Conservation (phyloP, 225 moss, liverwort and hornwort genomes). For the Rhytidiadelphus loreus region DNA sequence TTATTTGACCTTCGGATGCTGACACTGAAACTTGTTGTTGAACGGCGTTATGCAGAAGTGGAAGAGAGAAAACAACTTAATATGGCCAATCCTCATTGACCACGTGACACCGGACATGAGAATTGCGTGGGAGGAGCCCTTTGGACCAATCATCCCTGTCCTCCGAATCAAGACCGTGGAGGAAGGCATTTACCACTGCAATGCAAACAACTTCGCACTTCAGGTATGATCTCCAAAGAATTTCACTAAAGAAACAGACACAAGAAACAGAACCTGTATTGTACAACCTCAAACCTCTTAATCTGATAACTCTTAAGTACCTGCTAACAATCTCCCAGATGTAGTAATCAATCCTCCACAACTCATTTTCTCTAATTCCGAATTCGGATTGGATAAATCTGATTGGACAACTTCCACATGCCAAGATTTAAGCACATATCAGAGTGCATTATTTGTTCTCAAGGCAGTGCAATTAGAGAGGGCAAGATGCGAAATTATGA, state of each 20-base stretch:
- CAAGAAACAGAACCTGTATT: background rate
- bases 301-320: background rate
- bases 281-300: background rate
- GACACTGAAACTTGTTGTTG: background rate
- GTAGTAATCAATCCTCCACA: background rate
- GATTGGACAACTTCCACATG: background rate
- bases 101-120: slow-evolving; percentile 41
- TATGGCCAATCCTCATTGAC: slow-evolving; percentile 49
- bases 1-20: background rate
- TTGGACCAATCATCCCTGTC: slow-evolving; percentile 43
- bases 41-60: slow-evolving; percentile 1
- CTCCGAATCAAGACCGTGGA: slow-evolving; percentile 42
- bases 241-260: no score
- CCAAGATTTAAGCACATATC: background rate
- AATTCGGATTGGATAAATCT: background rate
- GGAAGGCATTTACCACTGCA: slow-evolving; percentile 46
- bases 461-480: background rate
- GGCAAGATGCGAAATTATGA: background rate
- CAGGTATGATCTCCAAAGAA: slow-evolving; percentile 6
- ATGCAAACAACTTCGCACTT: slow-evolving; percentile 51
- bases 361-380: background rate
- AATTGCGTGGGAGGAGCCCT: slow-evolving; percentile 55
- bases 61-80: slow-evolving; percentile 39
- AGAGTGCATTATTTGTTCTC: background rate
- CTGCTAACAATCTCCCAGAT: no score